Conservation (phyloP, 1,139 yeast species). For the Yamadazyma trypodendri region DNA sequence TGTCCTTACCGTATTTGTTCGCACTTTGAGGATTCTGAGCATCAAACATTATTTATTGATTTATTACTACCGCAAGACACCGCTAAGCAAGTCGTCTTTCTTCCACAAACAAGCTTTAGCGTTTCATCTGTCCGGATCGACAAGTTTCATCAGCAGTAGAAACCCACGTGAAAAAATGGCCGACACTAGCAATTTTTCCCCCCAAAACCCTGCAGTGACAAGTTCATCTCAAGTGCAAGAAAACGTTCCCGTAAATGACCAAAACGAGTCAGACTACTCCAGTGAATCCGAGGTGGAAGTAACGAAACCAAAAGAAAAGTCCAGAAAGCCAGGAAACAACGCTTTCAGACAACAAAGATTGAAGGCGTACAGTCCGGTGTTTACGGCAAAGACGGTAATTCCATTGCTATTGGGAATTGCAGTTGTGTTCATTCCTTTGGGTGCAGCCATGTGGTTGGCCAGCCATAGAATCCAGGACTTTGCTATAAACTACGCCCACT, state of each 20-base stretch:
- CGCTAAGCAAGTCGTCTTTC: too few species aligned
- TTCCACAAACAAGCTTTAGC: too few species aligned
- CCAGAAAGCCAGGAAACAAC: slow-evolving; percentile 56
- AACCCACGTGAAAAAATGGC: neutral
- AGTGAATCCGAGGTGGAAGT: slow-evolving; percentile 11
- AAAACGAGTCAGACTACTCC: slow-evolving; percentile 4
- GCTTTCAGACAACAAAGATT: slow-evolving; percentile 63
- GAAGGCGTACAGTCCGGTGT: slow-evolving; percentile 60
- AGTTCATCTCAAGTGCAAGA: neutral
- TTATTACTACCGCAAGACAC: too few species aligned
- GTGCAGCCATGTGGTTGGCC: slow-evolving; percentile 87
- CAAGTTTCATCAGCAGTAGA: too few species aligned
- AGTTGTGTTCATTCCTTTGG: slow-evolving; percentile 83
- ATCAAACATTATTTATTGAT: too few species aligned
- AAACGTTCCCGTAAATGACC: neutral
- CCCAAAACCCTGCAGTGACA: neutral
- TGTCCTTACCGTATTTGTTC: neutral
- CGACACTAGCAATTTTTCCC: neutral
- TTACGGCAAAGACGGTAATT: slow-evolving; percentile 86
- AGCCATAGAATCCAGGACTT: slow-evolving; percentile 76
- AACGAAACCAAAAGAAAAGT: slow-evolving; percentile 31
- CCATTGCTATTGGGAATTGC: slow-evolving; percentile 78
- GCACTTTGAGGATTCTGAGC: slow-evolving; percentile 1
- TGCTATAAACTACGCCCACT: slow-evolving; percentile 76
- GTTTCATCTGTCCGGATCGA: too few species aligned